Conservation (phyloP, 495 filamentous ascomycete genomes). For the Neurospora sp. region DNA sequence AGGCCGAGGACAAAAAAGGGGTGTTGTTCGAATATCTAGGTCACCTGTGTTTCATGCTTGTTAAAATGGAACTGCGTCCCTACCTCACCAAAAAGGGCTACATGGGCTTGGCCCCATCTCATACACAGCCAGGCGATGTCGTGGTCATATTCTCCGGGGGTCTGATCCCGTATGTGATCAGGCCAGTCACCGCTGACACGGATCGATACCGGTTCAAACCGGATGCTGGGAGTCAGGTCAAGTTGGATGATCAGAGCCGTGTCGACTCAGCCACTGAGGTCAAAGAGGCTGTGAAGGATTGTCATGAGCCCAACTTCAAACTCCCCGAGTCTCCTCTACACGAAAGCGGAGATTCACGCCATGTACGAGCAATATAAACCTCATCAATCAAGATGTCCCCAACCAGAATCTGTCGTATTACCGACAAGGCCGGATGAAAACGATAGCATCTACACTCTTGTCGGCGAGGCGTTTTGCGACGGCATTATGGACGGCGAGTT, state of each 20-base stretch:
- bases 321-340: neutral
- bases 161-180: conserved; percentile 4
- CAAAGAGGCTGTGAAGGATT: neutral
- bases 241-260: neutral
- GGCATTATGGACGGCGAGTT: conserved; percentile 12
- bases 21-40: too few species aligned
- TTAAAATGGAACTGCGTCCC: too few species aligned
- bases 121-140: neutral
- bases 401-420: neutral
- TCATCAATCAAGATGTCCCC: neutral
- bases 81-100: conserved; percentile 7
- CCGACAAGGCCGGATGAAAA: neutral
- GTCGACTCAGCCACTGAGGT: neutral
- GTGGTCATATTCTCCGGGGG: conserved; percentile 8
- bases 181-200: neutral
- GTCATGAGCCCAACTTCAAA: neutral
- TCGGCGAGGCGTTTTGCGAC: conserved; percentile 10
- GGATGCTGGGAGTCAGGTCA: neutral
- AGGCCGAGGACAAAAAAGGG: neutral
- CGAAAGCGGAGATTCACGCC: neutral
- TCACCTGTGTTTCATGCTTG: too few species aligned
- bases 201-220: neutral
- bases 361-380: neutral
- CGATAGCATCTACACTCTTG: neutral
- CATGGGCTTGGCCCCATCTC: conserved; percentile 7